Evolutionary conservation across 1,139 yeast genomes (phyloP).

Genomic region (Geotrichum candidum): DNA sequence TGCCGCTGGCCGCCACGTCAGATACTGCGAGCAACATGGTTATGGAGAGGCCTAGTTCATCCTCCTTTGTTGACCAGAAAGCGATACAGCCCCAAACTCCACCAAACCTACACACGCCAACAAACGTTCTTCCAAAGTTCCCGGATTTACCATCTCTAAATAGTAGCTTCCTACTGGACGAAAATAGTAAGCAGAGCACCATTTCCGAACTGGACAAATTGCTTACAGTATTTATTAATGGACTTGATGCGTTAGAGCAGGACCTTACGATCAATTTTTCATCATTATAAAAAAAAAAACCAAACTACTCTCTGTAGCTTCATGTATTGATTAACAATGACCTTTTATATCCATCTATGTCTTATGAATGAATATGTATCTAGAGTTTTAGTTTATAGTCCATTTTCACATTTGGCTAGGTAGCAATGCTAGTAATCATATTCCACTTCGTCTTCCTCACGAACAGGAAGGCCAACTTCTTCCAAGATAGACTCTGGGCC

Average conservation of each 20-base stretch:
- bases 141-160: constrained; percentile 24
- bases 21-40: neutral
- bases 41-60: neutral
- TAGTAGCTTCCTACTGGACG: constrained; percentile 29
- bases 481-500: constrained; percentile 41
- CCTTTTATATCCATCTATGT: neutral
- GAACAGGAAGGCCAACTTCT: constrained; percentile 58
- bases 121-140: neutral
- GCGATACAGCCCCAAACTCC: neutral
- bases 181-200: constrained; percentile 29
- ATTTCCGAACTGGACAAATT: constrained; percentile 28
- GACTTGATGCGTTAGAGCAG: constrained; percentile 22
- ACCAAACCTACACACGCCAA: neutral
- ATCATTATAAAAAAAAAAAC: neutral
- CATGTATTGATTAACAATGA: neutral
- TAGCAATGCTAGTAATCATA: constrained; percentile 22
- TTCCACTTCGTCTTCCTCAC: constrained; percentile 29
- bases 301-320: neutral
- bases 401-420: neutral
- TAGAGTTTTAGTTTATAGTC: neutral
- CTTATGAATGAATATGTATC: neutral
- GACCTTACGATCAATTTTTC: constrained; percentile 4
- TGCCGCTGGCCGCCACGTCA: neutral
- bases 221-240: constrained; percentile 29
- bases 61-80: neutral